Evolutionary conservation across 768 basidiomycete genomes (phyloP), one percentile per base, ranked within the genome.

Genomic region (Tulasnella sp.): DNA sequence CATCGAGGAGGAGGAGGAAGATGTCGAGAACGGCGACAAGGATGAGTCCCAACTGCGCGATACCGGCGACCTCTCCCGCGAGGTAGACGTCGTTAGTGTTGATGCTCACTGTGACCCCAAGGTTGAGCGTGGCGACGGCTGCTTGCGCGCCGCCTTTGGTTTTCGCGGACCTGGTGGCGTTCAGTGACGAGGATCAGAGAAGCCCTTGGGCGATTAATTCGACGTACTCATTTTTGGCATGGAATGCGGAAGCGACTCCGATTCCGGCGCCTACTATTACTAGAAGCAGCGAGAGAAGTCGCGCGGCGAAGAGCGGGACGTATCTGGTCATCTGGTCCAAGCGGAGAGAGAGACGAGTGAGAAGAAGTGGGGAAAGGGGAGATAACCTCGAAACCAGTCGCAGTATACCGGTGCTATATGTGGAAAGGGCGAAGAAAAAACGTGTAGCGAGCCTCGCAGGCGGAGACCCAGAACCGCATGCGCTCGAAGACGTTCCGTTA

Each of bases 141-240:
- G 30, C 48, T 42, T 59, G 45, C 24, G 57, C 46, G 21, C 8
- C n/a, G 49, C 24, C 57, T 43, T 59, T 59, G 45, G 49, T 34
- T 19, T 24, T 42, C 8, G n/a, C 31, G 29, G 57, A 51, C 29
- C 57, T 59, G 11, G 1, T 5, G 29, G 29, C 8, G 10, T n/a
- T 24, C 10, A 19, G 34, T 8, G 12, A 52, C 9, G 25, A 34
- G 24, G 12, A n/a, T 7, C 24, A n/a, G 9, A 19, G 12, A 7
- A 52, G 25, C 4, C n/a, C 8, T 27, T 19, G 29, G 22, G 50
- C 4, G 4, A 22, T 29, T 7, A 52, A n/a, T 22, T 48, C 12
- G 12, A 27, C 50, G n/a, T 31, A 52, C 50, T 34, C 34, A 10
- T 19, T 7, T 5, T 31, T 22, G 12, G 50, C 50, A 38, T 52